Evolutionary conservation across 129 eudicot species (phyloP).

Genomic region (Tanacetum coccineum): DNA sequence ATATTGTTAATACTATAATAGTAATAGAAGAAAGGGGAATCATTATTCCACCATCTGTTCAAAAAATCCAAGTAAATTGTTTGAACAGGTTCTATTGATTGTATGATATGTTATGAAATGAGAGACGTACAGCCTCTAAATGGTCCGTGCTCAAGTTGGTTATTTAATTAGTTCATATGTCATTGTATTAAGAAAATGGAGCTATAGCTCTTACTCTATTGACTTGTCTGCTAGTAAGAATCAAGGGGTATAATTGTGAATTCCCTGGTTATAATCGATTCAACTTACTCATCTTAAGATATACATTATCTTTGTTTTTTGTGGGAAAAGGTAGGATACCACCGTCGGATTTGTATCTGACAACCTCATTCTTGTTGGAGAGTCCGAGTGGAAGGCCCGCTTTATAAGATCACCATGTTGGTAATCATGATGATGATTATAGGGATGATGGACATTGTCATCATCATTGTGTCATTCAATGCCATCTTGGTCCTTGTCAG

Average conservation of each 20-base stretch:
- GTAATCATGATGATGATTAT: slow-evolving; percentile 23
- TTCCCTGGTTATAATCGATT: slow-evolving; percentile 95
- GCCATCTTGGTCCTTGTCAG: no score
- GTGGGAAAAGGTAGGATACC: slow-evolving; percentile 93
- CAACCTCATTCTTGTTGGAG: slow-evolving; percentile 98
- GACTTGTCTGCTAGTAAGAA: slow-evolving; percentile 77
- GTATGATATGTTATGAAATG: slow-evolving; percentile 98
- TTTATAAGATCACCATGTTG: slow-evolving; percentile 55
- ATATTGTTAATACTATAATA: slow-evolving; percentile 29
- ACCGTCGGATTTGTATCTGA: slow-evolving; percentile 76
- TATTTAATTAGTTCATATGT: slow-evolving; percentile 75
- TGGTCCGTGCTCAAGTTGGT: slow-evolving; percentile 97
- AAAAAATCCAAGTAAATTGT: slow-evolving; percentile 84
- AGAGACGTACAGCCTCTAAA: slow-evolving; percentile 78
- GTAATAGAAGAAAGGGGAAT: slow-evolving; percentile 38
- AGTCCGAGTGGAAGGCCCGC: slow-evolving; percentile 85
- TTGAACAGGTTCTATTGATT: slow-evolving; percentile 70
- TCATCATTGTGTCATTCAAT: no score
- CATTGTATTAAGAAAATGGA: slow-evolving; percentile 88
- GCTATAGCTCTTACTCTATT: slow-evolving; percentile 91
- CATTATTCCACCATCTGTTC: slow-evolving; percentile 68
- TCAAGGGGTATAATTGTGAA: slow-evolving; percentile 90
- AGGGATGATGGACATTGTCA: slow-evolving; percentile 73
- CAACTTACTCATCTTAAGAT: slow-evolving; percentile 76
- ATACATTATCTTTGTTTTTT: no score